These are phyloP conservation scores for Bassia scoparia DNA, from an alignment of 148 eudicot species.

Conservation along the genomic window DNA sequence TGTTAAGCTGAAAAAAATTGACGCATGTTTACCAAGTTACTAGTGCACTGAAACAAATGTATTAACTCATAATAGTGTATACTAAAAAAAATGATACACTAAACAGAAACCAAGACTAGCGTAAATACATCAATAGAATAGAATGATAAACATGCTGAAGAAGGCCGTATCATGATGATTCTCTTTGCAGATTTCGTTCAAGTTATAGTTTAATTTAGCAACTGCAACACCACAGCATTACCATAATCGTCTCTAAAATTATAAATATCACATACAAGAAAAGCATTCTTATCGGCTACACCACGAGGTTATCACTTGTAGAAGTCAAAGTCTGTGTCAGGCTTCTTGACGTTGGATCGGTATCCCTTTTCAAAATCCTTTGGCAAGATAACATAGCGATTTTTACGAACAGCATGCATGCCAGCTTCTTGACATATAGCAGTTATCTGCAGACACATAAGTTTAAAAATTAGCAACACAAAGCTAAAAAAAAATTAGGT, in stretches of 20 bases:
- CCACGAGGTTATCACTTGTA: slow-evolving; percentile 50
- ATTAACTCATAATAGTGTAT: background rate
- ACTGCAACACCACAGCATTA: background rate
- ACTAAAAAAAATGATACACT: background rate
- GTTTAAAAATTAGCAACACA: background rate
- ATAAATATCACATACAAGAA: background rate
- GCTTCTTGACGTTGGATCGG: slow-evolving; percentile 85
- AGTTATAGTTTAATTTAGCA: background rate
- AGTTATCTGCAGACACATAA: slow-evolving; percentile 43
- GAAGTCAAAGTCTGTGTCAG: slow-evolving; percentile 87
- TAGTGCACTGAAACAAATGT: too few relatives aligned
- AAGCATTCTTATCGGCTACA: background rate
- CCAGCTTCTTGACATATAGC: slow-evolving; percentile 86
- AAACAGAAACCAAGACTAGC: background rate
- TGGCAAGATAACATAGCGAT: slow-evolving; percentile 79
- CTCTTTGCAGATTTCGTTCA: background rate
- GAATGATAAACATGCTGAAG: too few relatives aligned
- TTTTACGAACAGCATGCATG: slow-evolving; percentile 80
- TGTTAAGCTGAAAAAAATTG: too few relatives aligned
- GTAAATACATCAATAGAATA: too few relatives aligned
- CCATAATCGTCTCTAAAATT: background rate
- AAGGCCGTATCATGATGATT: too few relatives aligned
- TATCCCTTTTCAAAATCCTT: slow-evolving; percentile 93
- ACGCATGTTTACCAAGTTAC: too few relatives aligned
- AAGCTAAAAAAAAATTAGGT: background rate